Evolutionary conservation across 768 basidiomycete genomes (phyloP), one percentile per base, ranked within the genome.

Genomic region (Serendipita sp.): DNA sequence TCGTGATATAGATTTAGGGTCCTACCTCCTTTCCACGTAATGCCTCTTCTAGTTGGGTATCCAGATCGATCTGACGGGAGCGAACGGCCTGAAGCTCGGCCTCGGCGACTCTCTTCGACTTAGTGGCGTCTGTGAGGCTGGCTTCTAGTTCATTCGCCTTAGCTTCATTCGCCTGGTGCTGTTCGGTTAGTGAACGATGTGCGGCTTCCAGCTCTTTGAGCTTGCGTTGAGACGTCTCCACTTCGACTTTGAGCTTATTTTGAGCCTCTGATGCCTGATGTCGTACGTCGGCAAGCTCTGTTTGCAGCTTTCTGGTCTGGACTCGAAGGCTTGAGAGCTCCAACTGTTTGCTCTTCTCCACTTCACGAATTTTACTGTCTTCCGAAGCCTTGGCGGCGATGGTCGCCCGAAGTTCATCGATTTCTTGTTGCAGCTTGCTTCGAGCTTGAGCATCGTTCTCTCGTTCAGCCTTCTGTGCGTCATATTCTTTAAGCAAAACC

Each of bases 381-480:
- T 97, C 93, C 26, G 83, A 85, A 0, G 85, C 81, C 71, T 92
- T 96, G 1, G 88, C 87, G 50, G 85, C 84, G 75, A 96, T 81
- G 14, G 88, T 74, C n/a, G 81, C 75, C 4, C 93, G 85, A 5
- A 98, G 77, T 65, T 90, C 86, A 68, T 95, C 93, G 11, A 96
- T 75, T 72, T 96, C 94, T 42, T 78, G 80, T 68, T 90, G 84
- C 2, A 95, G 75, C 68, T 84, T 87, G 28, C 74, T 74, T 28
- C 81, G 82, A 2, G 78, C 73, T 3, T 66, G 67, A 9, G 74
- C 70, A 1, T 75, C 72, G 38, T 79, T 74, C 72, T 84, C 71
- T 42, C 77, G 75, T 53, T 82, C 83, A 33, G 78, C 75, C 62
- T 77, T 82, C 68, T 82, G 82, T 3, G 80, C 79, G 3, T 77